Conservation (phyloP, 2,329 filamentous ascomycete genomes). For the Beauveria asiatica region DNA sequence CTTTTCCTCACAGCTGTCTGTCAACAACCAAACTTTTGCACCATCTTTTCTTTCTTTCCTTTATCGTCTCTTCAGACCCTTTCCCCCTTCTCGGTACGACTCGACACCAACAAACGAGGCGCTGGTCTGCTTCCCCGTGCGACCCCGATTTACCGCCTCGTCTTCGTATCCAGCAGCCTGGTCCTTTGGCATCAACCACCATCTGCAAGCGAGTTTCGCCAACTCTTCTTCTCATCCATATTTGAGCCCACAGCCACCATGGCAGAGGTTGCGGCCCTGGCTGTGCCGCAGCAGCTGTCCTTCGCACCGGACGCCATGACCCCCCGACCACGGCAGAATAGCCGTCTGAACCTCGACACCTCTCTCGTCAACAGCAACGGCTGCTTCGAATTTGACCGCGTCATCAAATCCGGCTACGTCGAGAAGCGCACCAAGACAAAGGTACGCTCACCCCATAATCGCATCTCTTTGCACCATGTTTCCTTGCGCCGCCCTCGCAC, state of each 20-base stretch:
- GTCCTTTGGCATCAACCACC: not conserved
- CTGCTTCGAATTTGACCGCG: conserved; percentile 90
- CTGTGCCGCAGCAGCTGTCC: conserved; percentile 3
- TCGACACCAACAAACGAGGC: not conserved
- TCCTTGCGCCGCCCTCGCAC: conserved; percentile 12
- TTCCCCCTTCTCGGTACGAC: not conserved
- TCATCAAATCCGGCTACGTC: conserved; percentile 81
- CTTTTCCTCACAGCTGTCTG: not conserved
- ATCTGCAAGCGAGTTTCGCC: not conserved
- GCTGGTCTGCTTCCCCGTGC: not conserved
- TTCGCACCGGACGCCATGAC: conserved; percentile 13
- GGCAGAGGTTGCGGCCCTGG: conserved; percentile 8
- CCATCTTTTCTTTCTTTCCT: not conserved
- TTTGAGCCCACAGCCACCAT: not conserved
- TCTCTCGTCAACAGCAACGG: conserved; percentile 91
- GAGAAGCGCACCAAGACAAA: conserved; percentile 91
- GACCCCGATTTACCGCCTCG: not conserved
- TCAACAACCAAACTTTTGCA: not conserved
- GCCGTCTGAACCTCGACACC: conserved; percentile 41
- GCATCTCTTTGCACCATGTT: not conserved
- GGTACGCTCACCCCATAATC: conserved; percentile 38
- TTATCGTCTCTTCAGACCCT: not conserved
- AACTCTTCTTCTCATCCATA: not conserved
- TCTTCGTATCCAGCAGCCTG: not conserved
- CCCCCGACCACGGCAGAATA: conserved; percentile 16